A percentile compares a stretch with the other conserved stretches of the same genome.
phyloP scores from a whole-genome alignment of 179 eudicot species.

The Kewa caespitosa region DNA sequence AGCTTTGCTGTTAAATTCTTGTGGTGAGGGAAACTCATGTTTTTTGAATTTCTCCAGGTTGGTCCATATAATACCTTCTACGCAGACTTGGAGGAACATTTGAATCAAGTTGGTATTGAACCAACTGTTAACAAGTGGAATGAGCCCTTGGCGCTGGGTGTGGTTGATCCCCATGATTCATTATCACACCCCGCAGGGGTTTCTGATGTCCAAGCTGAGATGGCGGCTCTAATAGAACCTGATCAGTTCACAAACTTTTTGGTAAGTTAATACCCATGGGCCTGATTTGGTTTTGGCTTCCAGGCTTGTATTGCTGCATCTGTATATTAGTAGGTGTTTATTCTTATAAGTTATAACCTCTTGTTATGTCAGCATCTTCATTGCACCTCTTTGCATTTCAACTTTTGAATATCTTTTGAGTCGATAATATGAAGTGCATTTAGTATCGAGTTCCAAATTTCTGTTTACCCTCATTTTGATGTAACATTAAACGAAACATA shows the following conservation, averaged over 20 bases:
- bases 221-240: constrained; percentile 78
- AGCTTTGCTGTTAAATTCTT: constrained; percentile 16
- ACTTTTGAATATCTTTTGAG: neutral
- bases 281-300: neutral
- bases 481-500: neutral
- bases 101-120: constrained; percentile 73
- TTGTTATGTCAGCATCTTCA: neutral
- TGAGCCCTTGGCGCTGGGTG: constrained; percentile 76
- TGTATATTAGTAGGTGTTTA: neutral
- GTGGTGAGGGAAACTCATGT: constrained; percentile 8
- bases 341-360: neutral
- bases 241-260: constrained; percentile 86
- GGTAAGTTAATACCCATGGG: constrained; percentile 39
- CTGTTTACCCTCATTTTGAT: neutral
- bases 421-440: neutral
- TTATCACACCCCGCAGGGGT: constrained; percentile 96
- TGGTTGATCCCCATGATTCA: constrained; percentile 96
- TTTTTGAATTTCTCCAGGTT: constrained; percentile 42
- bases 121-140: constrained; percentile 74
- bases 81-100: constrained; percentile 86
- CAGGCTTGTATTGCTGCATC: neutral
- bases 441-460: neutral
- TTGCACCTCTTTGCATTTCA: neutral
- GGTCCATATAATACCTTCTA: constrained; percentile 92
- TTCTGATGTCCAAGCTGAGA: constrained; percentile 92